Conservation (phyloP, 2,329 filamentous ascomycete species). For the Paraphoma chrysanthemicola region DNA sequence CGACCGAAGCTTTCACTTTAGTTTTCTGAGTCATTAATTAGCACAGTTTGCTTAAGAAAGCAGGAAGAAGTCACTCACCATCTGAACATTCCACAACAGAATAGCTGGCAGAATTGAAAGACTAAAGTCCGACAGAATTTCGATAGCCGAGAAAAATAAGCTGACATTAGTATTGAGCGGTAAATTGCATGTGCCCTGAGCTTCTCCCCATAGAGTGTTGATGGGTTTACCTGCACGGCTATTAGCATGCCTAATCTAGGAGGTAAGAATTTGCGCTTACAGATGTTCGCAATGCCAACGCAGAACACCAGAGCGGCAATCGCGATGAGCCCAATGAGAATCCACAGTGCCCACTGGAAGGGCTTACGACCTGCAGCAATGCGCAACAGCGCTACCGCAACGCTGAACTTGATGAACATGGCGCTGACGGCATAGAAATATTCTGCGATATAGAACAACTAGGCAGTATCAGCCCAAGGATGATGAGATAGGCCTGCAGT, state of each 20-base stretch:
- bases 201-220: conserved; percentile 27
- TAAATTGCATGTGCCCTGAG: conserved; percentile 25
- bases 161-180: conserved; percentile 27
- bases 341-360: conserved; percentile 16
- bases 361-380: conserved; percentile 17
- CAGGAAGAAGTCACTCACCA: conserved; percentile 3
- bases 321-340: conserved; percentile 18
- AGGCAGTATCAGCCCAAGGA: not conserved
- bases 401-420: conserved; percentile 28
- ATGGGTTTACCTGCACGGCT: conserved; percentile 20
- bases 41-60: not conserved
- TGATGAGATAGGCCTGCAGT: not conserved
- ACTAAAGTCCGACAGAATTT: conserved; percentile 26
- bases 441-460: conserved; percentile 29
- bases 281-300: conserved; percentile 27
- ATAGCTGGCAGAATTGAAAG: conserved; percentile 26
- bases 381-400: conserved; percentile 26
- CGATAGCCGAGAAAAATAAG: conserved; percentile 29
- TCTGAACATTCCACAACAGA: conserved; percentile 31
- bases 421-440: conserved; percentile 29
- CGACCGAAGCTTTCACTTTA: conserved; percentile 50
- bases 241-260: not conserved
- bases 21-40: conserved; percentile 29
- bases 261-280: conserved; percentile 4
- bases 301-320: conserved; percentile 24